A percentile compares a stretch with the other conserved stretches of the same genome.
Evolutionary conservation across 257 asterid species (phyloP).

Genomic region (Agastache rugosa): DNA sequence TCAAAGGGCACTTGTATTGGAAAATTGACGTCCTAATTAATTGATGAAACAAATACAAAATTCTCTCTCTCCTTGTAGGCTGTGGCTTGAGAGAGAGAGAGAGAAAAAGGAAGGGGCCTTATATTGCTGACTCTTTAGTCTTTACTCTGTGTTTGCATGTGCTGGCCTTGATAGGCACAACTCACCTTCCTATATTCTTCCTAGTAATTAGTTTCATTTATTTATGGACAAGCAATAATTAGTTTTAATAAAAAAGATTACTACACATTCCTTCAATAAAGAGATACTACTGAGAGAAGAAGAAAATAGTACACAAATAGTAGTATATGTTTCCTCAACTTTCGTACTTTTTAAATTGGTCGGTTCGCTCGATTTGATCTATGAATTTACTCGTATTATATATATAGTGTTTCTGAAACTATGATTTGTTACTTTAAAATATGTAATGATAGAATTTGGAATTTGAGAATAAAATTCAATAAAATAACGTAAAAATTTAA

Average conservation of each 20-base stretch:
- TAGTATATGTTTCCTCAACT: too few relatives aligned
- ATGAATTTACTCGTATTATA: too few relatives aligned
- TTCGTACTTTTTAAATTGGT: too few relatives aligned
- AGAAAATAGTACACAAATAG: too few relatives aligned
- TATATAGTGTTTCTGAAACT: too few relatives aligned
- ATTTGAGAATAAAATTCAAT: too few relatives aligned
- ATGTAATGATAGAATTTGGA: too few relatives aligned
- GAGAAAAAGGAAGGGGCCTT: neutral
- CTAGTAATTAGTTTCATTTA: constrained; percentile 5
- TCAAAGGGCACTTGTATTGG: constrained; percentile 17
- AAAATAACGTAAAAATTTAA: too few relatives aligned
- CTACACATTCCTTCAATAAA: neutral
- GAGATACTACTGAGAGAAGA: neutral
- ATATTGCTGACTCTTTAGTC: constrained; percentile 57
- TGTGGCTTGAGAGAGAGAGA: neutral
- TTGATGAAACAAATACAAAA: neutral
- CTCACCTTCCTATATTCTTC: constrained; percentile 45
- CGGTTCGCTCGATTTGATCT: too few relatives aligned
- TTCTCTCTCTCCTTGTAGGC: neutral
- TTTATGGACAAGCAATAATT: neutral
- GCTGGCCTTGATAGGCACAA: constrained; percentile 51
- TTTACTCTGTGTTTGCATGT: constrained; percentile 54
- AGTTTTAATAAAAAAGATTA: neutral
- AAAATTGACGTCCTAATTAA: constrained; percentile 23
- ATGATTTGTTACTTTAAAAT: too few relatives aligned